Evolutionary conservation across 1,284 basidiomycete genomes (phyloP).

Genomic region (Chalciporus piperatoides): DNA sequence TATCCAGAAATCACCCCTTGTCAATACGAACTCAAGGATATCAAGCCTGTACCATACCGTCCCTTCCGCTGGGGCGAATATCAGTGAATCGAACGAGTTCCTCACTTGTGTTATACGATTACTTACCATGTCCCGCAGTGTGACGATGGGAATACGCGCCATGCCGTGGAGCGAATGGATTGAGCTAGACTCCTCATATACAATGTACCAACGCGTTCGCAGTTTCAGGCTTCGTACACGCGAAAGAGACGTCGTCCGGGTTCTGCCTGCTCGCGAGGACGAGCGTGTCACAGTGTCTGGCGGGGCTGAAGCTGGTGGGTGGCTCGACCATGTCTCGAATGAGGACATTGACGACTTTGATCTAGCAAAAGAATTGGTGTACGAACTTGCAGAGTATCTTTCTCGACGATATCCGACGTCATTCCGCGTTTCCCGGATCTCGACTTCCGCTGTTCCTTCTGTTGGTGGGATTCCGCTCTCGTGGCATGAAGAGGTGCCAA

Average conservation of each 20-base stretch:
- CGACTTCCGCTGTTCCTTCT: slow-evolving; percentile 10
- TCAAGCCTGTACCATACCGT: slow-evolving; percentile 57
- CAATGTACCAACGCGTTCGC: slow-evolving; percentile 49
- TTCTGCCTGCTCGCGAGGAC: slow-evolving; percentile 37
- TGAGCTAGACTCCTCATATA: slow-evolving; percentile 56
- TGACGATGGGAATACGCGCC: slow-evolving; percentile 63
- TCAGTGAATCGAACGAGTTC: slow-evolving; percentile 42
- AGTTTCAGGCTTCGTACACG: slow-evolving; percentile 47
- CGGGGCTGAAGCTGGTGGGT: slow-evolving; percentile 47
- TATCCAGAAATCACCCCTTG: slow-evolving; percentile 50
- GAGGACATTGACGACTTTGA: slow-evolving; percentile 1
- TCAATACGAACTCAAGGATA: slow-evolving; percentile 36
- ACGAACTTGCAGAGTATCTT: slow-evolving; percentile 61
- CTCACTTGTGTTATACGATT: not conserved
- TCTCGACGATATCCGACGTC: slow-evolving; percentile 53
- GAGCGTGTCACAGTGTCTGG: slow-evolving; percentile 45
- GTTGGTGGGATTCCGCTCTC: slow-evolving; percentile 32
- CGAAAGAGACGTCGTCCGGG: slow-evolving; percentile 44
- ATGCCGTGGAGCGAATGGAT: slow-evolving; percentile 67
- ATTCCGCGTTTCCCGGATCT: slow-evolving; percentile 48
- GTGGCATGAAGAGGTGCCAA: slow-evolving; percentile 48
- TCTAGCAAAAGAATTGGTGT: slow-evolving; percentile 55
- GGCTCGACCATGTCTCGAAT: not conserved
- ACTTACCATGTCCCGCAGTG: slow-evolving; percentile 34
- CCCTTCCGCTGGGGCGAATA: slow-evolving; percentile 63